Evolutionary conservation across 2,329 filamentous ascomycete genomes (phyloP), one percentile per base, ranked within the genome.

Genomic region (Amauroascus niger): DNA sequence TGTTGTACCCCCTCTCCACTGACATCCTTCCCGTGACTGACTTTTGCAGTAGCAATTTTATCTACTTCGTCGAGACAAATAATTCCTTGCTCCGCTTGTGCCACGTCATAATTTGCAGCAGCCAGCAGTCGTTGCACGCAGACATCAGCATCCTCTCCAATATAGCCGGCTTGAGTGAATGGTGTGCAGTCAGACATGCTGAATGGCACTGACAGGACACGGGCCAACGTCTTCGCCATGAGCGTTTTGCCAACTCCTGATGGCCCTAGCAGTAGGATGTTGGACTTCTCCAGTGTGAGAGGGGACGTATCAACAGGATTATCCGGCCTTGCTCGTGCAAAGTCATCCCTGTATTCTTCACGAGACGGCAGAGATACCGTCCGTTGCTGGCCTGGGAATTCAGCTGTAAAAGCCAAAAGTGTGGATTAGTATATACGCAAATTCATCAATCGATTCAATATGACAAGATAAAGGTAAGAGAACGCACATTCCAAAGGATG

Each of bases 41-140:
- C 86, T 66, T 93, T 91, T 24, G 88, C 83, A 35, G 87, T 87
- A 1, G 93, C 90, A 55, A 97, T 90, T 72, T 98, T 98, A 74
- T 98, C 93, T 53, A 98, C 88, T 71, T 98, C 93, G 62, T 98
- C 93, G 18, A 98, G 76, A 53, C 95, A 93, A 45, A 98, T 88
- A 53, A 98, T 97, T 4, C 93, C 93, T 51, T 87, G 81, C 66
- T 98, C 91, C 6, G 89, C 85, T 52, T 85, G 82, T 55, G 83
- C 82, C 26, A 93, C 81, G 61, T 95, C 87, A 68, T 95, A 95
- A 67, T 94, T 91, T 7, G 91, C 83, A 55, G 94, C 89, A 53
- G 94, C 87, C 8, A 98, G 76, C 24, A 98, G 77, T 43, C 93
- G 80, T 64, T 96, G 88, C 39, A 98, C 88, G 62, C 91, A 96